A percentile compares a stretch with the other conserved stretches of the same genome.
Evolutionary conservation across 139 green algal genomes (phyloP).

Genomic region (Auxenochlorella protothecoides): DNA sequence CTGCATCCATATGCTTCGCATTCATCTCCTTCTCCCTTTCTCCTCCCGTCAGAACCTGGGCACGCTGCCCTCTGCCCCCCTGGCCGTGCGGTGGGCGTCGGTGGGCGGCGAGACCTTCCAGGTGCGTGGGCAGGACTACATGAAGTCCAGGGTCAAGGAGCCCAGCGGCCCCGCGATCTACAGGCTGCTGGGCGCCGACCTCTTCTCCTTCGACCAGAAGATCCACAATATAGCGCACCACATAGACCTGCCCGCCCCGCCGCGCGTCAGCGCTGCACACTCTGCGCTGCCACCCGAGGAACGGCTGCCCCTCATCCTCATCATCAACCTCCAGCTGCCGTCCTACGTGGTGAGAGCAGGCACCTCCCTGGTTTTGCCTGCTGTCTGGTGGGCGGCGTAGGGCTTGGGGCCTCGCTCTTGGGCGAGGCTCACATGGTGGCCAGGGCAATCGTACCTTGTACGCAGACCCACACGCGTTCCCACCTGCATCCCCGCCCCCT

Average conservation of each 20-base stretch:
- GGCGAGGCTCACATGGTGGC: too few relatives aligned
- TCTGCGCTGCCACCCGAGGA: conserved; percentile 23
- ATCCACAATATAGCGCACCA: conserved; percentile 55
- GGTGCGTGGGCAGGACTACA: conserved; percentile 19
- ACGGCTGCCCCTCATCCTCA: conserved; percentile 55
- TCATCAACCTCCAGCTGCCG: conserved; percentile 80
- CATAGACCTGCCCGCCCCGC: conserved; percentile 47
- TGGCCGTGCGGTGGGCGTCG: too few relatives aligned
- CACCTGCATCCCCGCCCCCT: neutral
- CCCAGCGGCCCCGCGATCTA: conserved; percentile 46
- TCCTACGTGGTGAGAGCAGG: conserved; percentile 39
- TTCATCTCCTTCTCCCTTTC: too few relatives aligned
- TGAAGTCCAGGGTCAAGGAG: conserved; percentile 46
- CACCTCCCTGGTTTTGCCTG: too few relatives aligned
- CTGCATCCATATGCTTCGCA: too few relatives aligned
- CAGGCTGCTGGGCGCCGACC: conserved; percentile 52
- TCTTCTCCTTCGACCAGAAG: conserved; percentile 64
- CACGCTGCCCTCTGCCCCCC: too few relatives aligned
- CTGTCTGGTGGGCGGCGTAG: too few relatives aligned
- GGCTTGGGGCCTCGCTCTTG: neutral
- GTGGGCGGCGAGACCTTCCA: too few relatives aligned
- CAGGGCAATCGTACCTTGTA: neutral
- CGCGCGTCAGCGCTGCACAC: conserved; percentile 11
- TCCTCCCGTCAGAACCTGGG: too few relatives aligned
- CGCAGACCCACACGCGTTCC: neutral